Evolutionary conservation across 495 filamentous ascomycete species (phyloP), one percentile per base, ranked within the genome.

Genomic region (Penicillium antarcticum): DNA sequence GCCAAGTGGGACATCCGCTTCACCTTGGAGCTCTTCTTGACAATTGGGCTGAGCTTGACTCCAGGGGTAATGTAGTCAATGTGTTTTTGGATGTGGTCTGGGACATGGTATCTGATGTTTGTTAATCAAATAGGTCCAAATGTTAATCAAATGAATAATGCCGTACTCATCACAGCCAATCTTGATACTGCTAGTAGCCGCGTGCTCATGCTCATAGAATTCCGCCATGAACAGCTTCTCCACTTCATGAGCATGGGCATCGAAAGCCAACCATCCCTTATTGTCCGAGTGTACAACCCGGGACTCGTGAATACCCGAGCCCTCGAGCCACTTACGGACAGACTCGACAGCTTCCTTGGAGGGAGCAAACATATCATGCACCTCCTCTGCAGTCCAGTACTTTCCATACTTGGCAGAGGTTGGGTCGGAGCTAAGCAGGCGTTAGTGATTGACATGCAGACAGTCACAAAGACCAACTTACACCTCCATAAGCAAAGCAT

Each of bases 61-160:
- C 80, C 80, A 0, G 81, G 80, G 0, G 74, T 84, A 36, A 84
- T 77, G 50, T 80, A 83, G 61, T 86, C 83, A 35, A 85, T 67
- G 45, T 85, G 77, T 7, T 60, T 52, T 31, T 68, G 68, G 17
- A 85, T 49, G 17, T 76, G 61, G 9, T 70, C 59, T 0, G 83
- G 82, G 8, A 85, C 62, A 37, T 80, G 74, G 45, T 85, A 85
- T 23, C 73, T 73, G 42, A 33, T 21, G n/a, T 21, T 31, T 37
- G 49, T 52, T 6, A 63, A 35, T 32, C 36, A 33, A 7, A 5
- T 21, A 23, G 39, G 29, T 36, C n/a, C 23, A 19, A 31, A 9
- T n/a, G 11, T 13, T 17, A 13, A 18, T 4, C 2, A 11, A 13
- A 5, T 32, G 17, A 6, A 40, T 13, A n/a, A 21, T 3, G n/a